Evolutionary conservation across 345 rosid genomes (phyloP).

Genomic region (Aquilaria yunnanensis): DNA sequence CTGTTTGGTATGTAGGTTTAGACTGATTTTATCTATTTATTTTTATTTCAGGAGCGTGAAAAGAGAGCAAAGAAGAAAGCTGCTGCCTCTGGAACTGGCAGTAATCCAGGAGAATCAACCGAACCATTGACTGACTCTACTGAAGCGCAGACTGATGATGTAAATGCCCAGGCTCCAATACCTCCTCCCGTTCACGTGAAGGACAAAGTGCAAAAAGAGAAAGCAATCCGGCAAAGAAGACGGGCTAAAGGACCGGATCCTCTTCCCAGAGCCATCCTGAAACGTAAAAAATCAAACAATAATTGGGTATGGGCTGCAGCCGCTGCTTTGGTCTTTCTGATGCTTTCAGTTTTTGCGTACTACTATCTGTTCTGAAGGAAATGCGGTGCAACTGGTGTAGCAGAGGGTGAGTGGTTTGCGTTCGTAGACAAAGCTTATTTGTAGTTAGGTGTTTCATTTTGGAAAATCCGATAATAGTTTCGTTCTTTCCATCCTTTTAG

Average conservation of each 20-base stretch:
- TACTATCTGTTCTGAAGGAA: slow-evolving; percentile 34
- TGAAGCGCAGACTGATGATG: slow-evolving; percentile 45
- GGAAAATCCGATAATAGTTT: background rate
- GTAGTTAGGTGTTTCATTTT: background rate
- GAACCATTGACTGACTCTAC: slow-evolving; percentile 43
- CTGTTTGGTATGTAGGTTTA: slow-evolving; percentile 1
- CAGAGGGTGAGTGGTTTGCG: slow-evolving; percentile 13
- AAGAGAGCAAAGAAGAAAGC: slow-evolving; percentile 84
- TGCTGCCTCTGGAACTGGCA: slow-evolving; percentile 22
- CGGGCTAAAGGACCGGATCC: slow-evolving; percentile 52
- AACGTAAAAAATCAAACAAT: slow-evolving; percentile 64
- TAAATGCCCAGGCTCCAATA: slow-evolving; percentile 21
- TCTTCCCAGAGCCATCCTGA: slow-evolving; percentile 62
- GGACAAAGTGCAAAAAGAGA: slow-evolving; percentile 43
- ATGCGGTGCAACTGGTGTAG: slow-evolving; percentile 11
- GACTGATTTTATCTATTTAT: background rate
- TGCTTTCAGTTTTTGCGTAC: slow-evolving; percentile 43
- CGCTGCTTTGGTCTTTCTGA: slow-evolving; percentile 44
- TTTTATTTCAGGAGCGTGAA: slow-evolving; percentile 65
- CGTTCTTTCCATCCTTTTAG: slow-evolving; percentile 24
- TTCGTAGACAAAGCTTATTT: slow-evolving; percentile 16
- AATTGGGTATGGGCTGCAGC: slow-evolving; percentile 68
- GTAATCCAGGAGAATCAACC: slow-evolving; percentile 35
- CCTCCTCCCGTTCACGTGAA: slow-evolving; percentile 27
- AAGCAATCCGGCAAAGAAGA: slow-evolving; percentile 34